These are phyloP conservation scores for Didymella arachidicola DNA, from an alignment of 2,329 filamentous ascomycete species.

Conservation along the genomic window DNA sequence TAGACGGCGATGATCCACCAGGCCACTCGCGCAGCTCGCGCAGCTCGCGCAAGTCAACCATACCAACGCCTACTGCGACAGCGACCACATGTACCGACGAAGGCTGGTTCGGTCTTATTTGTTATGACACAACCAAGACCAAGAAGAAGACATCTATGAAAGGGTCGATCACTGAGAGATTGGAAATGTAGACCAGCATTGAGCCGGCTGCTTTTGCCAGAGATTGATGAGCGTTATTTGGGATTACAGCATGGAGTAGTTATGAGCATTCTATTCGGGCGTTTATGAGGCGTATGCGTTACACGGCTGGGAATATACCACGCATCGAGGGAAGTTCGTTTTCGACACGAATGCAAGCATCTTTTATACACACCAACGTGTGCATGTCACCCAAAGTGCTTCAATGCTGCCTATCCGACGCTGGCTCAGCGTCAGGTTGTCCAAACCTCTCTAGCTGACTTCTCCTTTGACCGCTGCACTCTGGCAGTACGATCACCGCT, in stretches of 20 bases:
- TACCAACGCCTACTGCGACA: constrained; percentile 28
- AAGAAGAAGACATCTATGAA: constrained; percentile 20
- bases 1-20: constrained; percentile 59
- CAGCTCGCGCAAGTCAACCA: constrained; percentile 37
- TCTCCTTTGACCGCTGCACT: no score
- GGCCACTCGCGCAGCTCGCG: constrained; percentile 40
- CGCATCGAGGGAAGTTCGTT: no score
- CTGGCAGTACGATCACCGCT: no score
- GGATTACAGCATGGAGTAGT: not conserved
- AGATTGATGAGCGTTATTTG: not conserved
- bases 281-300: constrained; percentile 1
- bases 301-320: no score
- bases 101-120: constrained; percentile 44
- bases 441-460: no score
- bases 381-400: no score
- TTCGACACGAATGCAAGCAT: no score
- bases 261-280: constrained; percentile 23
- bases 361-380: no score
- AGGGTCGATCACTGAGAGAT: constrained; percentile 27
- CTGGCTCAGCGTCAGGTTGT: no score
- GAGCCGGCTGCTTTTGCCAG: not conserved
- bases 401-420: no score
- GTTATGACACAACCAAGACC: constrained; percentile 35
- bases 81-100: constrained; percentile 37
- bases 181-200: constrained; percentile 34